phyloP scores from a whole-genome alignment of 2,329 filamentous ascomycete genomes.

The Cladophialophora bantiana region DNA sequence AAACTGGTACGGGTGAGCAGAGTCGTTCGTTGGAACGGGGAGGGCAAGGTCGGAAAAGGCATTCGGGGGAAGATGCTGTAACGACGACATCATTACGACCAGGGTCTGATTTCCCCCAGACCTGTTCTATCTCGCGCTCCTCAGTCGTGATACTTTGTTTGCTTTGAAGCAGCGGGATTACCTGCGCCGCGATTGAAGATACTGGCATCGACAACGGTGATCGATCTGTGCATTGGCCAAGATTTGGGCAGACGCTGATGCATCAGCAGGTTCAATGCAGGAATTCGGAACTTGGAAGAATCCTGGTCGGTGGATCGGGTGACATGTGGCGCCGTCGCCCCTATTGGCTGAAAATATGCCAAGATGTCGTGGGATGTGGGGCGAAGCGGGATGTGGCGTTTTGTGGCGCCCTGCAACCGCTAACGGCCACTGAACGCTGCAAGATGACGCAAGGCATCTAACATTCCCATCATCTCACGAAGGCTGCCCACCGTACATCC shows the following conservation, averaged over 20 bases:
- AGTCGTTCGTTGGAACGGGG: neutral
- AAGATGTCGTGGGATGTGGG: neutral
- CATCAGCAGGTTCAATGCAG: neutral
- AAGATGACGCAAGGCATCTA: neutral
- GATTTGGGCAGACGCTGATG: slow-evolving; percentile 12
- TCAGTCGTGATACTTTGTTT: neutral
- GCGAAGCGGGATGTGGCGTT: neutral
- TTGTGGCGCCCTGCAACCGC: neutral
- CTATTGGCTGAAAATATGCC: neutral
- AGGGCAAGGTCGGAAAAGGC: slow-evolving; percentile 21
- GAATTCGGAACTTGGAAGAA: slow-evolving; percentile 32
- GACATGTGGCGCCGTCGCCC: neutral
- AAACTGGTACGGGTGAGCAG: slow-evolving; percentile 17
- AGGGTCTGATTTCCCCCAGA: slow-evolving; percentile 21
- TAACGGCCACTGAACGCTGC: neutral
- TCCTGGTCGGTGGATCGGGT: slow-evolving; percentile 26
- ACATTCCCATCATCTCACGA: too few relatives aligned
- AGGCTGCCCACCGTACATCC: too few relatives aligned
- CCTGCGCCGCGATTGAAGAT: slow-evolving; percentile 8
- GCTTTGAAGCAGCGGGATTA: slow-evolving; percentile 33
- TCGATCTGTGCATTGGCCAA: slow-evolving; percentile 23
- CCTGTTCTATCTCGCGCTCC: slow-evolving; percentile 4
- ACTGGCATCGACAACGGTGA: neutral
- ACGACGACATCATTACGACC: slow-evolving; percentile 36
- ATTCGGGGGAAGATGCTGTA: slow-evolving; percentile 16